Base-by-base conservation (phyloP, 768 basidiomycete genomes). In the Kwoniella europaea region DNA sequence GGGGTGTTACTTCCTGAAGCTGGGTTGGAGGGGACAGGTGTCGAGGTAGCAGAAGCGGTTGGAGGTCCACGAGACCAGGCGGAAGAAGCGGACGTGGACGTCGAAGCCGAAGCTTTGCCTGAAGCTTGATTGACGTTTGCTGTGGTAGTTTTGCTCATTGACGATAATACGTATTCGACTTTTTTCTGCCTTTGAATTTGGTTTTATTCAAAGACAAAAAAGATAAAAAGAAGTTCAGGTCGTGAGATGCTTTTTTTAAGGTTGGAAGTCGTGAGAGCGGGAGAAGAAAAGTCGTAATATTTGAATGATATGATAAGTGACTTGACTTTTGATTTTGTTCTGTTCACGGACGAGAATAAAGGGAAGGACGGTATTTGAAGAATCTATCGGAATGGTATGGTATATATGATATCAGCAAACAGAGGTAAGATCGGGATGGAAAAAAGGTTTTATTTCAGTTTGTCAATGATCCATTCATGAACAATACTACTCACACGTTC, bases 11-110 rank as follows among this genome's bases (percentile, higher is more conserved):
- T 60, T 43, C 69, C 68, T 35, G 68, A 69, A n/a, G 69, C 46
- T 52, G 62, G 57, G 41, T 69, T 53, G 46, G 71, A 66, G 13
- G 35, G 59, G 24, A 71, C 66, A 4, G 76, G 68, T 56, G 43
- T 76, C 59, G 92, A 90, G 84, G 90, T 87, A 68, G 90, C 83
- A 29, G 57, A 27, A 61, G 85, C 84, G 69, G 86, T 85, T 65
- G 93, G 92, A 63, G 93, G 93, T 84, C 93, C 92, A 88, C 86
- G 91, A 86, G 91, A 86, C 93, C 93, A 96, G 87, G 92, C 93
- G 85, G 92, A 93, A 20, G 74, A 66, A 16, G 35, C 35, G 35
- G 76, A 62, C 44, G 78, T 93, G 15, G 76, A 67, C 24, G 76
- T 59, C 46, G 79, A 67, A 56, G 69, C 65, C 27, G 65, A 74